A percentile compares a stretch with the other conserved stretches of the same genome.
Evolutionary conservation across 768 basidiomycete species (phyloP).

Genomic region (Leccinum incarnatum): DNA sequence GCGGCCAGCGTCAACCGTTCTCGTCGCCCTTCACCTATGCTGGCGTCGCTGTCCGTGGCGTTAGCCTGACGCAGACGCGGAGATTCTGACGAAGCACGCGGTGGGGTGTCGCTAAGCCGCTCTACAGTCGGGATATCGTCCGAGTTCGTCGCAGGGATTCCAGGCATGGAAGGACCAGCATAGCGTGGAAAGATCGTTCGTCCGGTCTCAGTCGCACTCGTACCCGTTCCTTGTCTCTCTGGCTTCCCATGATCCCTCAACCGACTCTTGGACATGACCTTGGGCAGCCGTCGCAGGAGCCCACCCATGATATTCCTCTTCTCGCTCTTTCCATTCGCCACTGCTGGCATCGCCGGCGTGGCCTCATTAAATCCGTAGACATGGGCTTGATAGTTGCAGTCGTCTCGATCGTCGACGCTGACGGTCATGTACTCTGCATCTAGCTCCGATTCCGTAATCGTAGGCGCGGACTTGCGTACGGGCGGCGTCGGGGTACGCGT

Average conservation of each 20-base stretch:
- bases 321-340: conserved; percentile 28
- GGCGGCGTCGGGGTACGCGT: conserved; percentile 28
- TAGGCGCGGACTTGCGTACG: conserved; percentile 28
- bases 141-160: conserved; percentile 22
- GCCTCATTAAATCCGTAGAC: conserved; percentile 26
- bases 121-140: conserved; percentile 31
- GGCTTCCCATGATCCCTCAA: conserved; percentile 25
- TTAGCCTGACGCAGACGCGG: conserved; percentile 17
- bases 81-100: conserved; percentile 25
- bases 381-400: conserved; percentile 18
- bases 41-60: conserved; percentile 19
- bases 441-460: conserved; percentile 31
- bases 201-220: conserved; percentile 9
- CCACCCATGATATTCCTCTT: conserved; percentile 32
- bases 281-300: conserved; percentile 30
- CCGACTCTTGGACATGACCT: conserved; percentile 33
- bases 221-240: conserved; percentile 18
- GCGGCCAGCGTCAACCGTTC: conserved; percentile 26
- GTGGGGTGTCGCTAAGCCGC: conserved; percentile 22
- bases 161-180: conserved; percentile 18
- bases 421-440: conserved; percentile 36
- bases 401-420: conserved; percentile 24
- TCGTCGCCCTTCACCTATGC: conserved; percentile 21
- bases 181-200: conserved; percentile 21
- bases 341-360: conserved; percentile 12